Evolutionary conservation across 352 stramenopile genomes (phyloP), one percentile per base, ranked within the genome.

Genomic region (Phytophthora macrochlamydospora): DNA sequence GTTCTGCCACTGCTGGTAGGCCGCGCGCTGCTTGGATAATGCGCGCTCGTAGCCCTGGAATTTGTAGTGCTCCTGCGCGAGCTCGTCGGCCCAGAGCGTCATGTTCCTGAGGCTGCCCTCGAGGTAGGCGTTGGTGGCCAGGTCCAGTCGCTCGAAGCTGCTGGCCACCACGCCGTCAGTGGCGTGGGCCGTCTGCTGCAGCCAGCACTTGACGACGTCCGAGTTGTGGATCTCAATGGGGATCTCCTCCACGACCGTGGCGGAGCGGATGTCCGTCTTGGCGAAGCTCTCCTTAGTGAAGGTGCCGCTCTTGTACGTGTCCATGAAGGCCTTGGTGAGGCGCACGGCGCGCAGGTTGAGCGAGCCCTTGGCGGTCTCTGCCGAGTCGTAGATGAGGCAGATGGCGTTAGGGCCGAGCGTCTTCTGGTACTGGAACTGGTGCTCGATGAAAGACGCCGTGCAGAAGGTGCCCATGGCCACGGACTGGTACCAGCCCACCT

Each of bases 91-190:
- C 95, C 96, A 99, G 52, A 95, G 84, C 66, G 91, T 98, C 65
- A 99, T 89, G 79, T 98, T 99, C 87, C 99, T 97, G n/a, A 99
- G 82, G 69, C 98, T 98, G 79, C 97, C 99, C 73, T 99, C 96
- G 64, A 96, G 67, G 83, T 98, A 99, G 35, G 97, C 87, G 70
- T 93, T 99, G 35, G 94, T 99, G 60, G 86, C 96, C 51, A 99
- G 75, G 74, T 99, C 97, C 43, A 99, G 90, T 49, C 94, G 88
- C 66, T 99, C 96, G 56, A 99, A 98, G 60, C 74, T 88, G 59
- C 74, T 97, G 76, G 56, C 80, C 73, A 71, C 89, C 3, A 82
- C 80, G 65, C 65, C 81, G 50, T 90, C 89, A 51, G 82, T 77
- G 58, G 67, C 68, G 42, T 77, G 73, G 14, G 80, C 87, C 44